Percentiles rank a stretch among this genome's conserved stretches.
Conservation (phyloP, 176 grass and related monocot species). For the Aechmea fasciata region DNA sequence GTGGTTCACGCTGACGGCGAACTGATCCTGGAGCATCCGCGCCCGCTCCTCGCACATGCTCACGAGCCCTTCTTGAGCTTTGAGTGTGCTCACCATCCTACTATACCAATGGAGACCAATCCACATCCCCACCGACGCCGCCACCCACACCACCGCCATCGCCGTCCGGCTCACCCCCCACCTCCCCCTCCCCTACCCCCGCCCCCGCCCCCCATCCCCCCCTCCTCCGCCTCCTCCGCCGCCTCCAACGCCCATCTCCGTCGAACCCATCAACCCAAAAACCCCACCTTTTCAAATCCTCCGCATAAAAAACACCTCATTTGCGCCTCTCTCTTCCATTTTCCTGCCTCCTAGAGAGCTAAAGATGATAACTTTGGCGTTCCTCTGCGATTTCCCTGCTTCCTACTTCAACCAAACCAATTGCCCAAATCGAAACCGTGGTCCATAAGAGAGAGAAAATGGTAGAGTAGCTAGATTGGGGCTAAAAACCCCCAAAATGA, state of each 20-base stretch:
- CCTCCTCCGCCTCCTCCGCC: constrained; percentile 12
- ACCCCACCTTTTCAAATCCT: neutral
- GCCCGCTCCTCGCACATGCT: constrained; percentile 97
- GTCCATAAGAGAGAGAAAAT: constrained; percentile 6
- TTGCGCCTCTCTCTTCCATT: neutral
- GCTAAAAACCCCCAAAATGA: neutral
- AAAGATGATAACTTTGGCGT: too few relatives aligned
- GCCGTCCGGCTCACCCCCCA: constrained; percentile 16
- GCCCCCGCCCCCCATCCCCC: constrained; percentile 2
- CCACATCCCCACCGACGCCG: constrained; percentile 10
- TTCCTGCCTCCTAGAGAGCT: too few relatives aligned
- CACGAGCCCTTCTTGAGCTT: constrained; percentile 59
- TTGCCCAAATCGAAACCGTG: neutral
- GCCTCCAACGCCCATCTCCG: neutral
- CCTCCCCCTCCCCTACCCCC: neutral
- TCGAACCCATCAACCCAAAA: neutral
- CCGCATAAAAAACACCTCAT: neutral
- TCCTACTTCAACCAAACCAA: too few relatives aligned
- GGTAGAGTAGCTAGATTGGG: constrained; percentile 5
- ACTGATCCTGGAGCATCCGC: constrained; percentile 95
- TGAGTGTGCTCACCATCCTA: constrained; percentile 26
- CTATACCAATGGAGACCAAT: constrained; percentile 21
- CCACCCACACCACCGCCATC: constrained; percentile 37
- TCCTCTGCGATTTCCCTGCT: neutral
- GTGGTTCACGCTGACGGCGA: constrained; percentile 92